phyloP scores from a whole-genome alignment of 805 yeast genomes.

The Clavispora phyllophila region DNA sequence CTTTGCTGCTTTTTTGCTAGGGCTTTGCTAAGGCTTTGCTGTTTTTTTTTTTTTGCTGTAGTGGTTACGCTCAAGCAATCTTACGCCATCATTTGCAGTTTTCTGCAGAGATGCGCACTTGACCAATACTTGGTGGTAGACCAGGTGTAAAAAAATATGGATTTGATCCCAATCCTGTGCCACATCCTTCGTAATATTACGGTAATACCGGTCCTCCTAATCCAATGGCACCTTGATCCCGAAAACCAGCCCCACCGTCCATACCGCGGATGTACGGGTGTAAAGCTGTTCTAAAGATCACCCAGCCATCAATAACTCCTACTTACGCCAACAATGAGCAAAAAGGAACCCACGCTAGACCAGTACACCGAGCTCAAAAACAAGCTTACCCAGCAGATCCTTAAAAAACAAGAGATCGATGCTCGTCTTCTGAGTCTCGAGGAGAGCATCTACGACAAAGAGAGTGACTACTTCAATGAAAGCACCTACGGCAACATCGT shows the following conservation, averaged over 20 bases:
- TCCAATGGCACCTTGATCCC: too few species aligned
- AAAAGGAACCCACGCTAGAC: constrained; percentile 22
- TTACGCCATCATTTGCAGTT: background rate
- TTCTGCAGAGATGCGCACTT: background rate
- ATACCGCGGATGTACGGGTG: background rate
- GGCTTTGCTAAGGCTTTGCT: background rate
- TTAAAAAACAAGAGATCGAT: constrained; percentile 61
- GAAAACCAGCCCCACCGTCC: too few species aligned
- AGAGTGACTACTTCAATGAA: constrained; percentile 71
- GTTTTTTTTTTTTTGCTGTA: background rate
- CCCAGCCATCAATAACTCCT: background rate
- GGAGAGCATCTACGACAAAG: constrained; percentile 74
- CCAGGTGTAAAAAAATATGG: too few species aligned
- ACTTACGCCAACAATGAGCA: constrained; percentile 10
- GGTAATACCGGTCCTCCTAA: too few species aligned
- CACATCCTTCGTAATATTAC: too few species aligned
- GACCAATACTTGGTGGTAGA: too few species aligned
- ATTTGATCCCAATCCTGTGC: too few species aligned
- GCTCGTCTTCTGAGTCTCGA: constrained; percentile 59
- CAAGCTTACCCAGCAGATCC: constrained; percentile 59
- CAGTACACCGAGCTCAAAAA: constrained; percentile 66
- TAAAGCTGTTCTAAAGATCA: background rate
- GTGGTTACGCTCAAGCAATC: too few species aligned
- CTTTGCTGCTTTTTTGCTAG: background rate
- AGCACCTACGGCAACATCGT: constrained; percentile 74